A percentile compares a stretch with the other conserved stretches of the same genome.
phyloP scores from a whole-genome alignment of 768 basidiomycete genomes.

The Lactifluus pinguis region DNA sequence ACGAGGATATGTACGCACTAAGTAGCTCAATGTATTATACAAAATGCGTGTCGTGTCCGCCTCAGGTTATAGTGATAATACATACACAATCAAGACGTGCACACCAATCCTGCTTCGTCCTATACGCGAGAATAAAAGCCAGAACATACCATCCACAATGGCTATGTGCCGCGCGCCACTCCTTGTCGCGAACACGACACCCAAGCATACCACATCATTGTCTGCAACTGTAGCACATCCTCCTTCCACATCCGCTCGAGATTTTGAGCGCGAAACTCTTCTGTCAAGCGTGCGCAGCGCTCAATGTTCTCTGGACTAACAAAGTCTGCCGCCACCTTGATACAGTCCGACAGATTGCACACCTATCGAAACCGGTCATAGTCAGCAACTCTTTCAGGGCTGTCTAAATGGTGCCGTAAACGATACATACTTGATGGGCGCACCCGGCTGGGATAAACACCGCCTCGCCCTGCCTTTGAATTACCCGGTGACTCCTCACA shows the following conservation, averaged over 20 bases:
- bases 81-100: constrained; percentile 9
- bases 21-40: constrained; percentile 10
- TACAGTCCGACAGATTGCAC: constrained; percentile 83
- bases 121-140: background rate
- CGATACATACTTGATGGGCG: constrained; percentile 64
- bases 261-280: constrained; percentile 86
- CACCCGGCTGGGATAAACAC: constrained; percentile 95
- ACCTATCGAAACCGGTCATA: constrained; percentile 40
- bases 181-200: constrained; percentile 43
- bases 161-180: background rate
- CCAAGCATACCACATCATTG: constrained; percentile 94
- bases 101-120: constrained; percentile 2
- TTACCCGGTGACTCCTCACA: constrained; percentile 75
- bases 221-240: constrained; percentile 82
- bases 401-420: background rate
- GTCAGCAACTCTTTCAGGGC: background rate
- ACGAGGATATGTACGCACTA: background rate
- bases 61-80: constrained; percentile 10
- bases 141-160: background rate
- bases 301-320: constrained; percentile 88
- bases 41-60: constrained; percentile 10
- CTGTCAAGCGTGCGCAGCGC: constrained; percentile 74
- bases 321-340: constrained; percentile 93
- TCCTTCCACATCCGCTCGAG: constrained; percentile 84
- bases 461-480: constrained; percentile 86